These are phyloP conservation scores for Fragaria vesca DNA, from an alignment of 306 rosid species.

Conservation along the genomic window DNA sequence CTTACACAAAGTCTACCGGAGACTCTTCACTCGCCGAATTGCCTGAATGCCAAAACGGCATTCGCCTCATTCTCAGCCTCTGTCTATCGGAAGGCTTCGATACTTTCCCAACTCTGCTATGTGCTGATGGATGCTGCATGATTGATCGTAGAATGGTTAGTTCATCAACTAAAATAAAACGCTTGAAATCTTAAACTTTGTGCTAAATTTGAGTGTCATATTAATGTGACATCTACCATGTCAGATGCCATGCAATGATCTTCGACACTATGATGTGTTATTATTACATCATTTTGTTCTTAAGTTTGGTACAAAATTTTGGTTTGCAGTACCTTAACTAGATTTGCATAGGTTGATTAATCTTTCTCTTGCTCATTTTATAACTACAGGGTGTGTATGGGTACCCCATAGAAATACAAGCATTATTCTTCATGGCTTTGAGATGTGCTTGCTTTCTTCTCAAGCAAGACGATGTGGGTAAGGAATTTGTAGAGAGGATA, in stretches of 20 bases:
- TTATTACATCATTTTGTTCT: no score
- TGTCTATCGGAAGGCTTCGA: conserved; percentile 41
- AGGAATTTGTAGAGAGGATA: conserved; percentile 30
- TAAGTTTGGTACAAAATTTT: no score
- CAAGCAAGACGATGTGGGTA: conserved; percentile 30
- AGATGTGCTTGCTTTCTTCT: conserved; percentile 31
- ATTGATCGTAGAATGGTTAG: conserved; percentile 41
- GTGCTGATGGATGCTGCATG: conserved; percentile 39
- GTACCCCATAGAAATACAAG: conserved; percentile 41
- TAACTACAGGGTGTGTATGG: conserved; percentile 30
- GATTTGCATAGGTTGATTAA: no score
- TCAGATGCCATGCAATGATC: no score
- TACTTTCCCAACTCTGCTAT: conserved; percentile 38
- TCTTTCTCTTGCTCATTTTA: no score
- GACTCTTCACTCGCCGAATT: conserved; percentile 32
- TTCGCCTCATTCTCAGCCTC: conserved; percentile 31
- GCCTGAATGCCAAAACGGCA: conserved; percentile 42
- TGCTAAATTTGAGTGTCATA: no score
- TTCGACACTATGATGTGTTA: no score
- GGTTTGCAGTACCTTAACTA: no score
- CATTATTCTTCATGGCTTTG: conserved; percentile 39
- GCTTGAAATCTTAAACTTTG: neutral
- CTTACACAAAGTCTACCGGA: conserved; percentile 40
- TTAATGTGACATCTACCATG: neutral
- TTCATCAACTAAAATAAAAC: neutral